phyloP scores from a whole-genome alignment of 371 early-diverging fungal genomes.

The Gilbertella persicaria region DNA sequence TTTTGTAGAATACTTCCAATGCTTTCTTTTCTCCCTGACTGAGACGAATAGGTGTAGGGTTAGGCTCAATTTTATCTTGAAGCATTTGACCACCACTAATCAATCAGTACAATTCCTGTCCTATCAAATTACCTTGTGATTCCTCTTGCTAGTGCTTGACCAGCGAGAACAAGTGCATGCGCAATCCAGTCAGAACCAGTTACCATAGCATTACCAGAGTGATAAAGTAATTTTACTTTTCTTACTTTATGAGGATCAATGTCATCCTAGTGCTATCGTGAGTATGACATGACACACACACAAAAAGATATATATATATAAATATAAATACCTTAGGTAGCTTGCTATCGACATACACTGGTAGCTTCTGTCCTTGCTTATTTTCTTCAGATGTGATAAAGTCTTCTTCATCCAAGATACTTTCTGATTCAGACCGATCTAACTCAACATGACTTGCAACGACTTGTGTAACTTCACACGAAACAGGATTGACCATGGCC shows the following conservation, averaged over 20 bases:
- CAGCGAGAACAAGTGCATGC: constrained; percentile 30
- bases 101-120: neutral
- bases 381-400: constrained; percentile 19
- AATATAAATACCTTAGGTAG: neutral
- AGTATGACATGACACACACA: no score
- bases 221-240: constrained; percentile 32
- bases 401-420: constrained; percentile 18
- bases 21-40: constrained; percentile 27
- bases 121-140: constrained; percentile 20
- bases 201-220: constrained; percentile 34
- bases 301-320: no score
- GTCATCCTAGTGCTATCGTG: no score
- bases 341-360: constrained; percentile 18
- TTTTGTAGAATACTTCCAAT: constrained; percentile 31
- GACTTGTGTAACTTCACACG: constrained; percentile 40
- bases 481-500: constrained; percentile 35
- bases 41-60: constrained; percentile 21
- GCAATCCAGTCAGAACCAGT: constrained; percentile 44
- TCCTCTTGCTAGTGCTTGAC: constrained; percentile 31
- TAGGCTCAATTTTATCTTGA: constrained; percentile 26
- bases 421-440: constrained; percentile 19
- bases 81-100: constrained; percentile 22
- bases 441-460: constrained; percentile 35
- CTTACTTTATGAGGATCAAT: constrained; percentile 9
- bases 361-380: constrained; percentile 20